phyloP scores from a whole-genome alignment of 164 flowering plant species.

The Vitis cinerea region DNA sequence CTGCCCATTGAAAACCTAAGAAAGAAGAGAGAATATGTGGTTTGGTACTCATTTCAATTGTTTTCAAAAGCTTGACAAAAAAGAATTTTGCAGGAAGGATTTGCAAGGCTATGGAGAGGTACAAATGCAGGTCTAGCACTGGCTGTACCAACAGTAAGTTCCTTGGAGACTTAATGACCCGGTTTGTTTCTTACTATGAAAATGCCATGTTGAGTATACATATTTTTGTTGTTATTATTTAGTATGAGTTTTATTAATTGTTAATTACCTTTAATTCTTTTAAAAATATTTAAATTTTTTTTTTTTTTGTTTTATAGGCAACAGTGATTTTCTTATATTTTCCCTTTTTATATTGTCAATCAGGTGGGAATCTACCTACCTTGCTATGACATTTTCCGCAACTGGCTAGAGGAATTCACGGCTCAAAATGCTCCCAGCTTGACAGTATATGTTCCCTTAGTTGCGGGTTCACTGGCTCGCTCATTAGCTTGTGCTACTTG shows the following conservation, averaged over 20 bases:
- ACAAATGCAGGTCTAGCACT: conserved; percentile 94
- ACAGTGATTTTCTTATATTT: too few species aligned
- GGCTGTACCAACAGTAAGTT: conserved; percentile 88
- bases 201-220: background rate
- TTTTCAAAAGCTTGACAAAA: too few species aligned
- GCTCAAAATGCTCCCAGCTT: conserved; percentile 24
- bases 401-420: conserved; percentile 33
- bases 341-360: background rate
- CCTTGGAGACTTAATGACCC: background rate
- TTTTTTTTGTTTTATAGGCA: background rate
- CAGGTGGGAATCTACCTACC: conserved; percentile 60
- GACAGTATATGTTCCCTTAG: conserved; percentile 41
- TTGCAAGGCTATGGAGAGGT: conserved; percentile 89
- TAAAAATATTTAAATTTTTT: background rate
- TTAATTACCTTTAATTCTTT: background rate
- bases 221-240: too few species aligned
- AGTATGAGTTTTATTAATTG: background rate
- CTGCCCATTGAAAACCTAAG: too few species aligned
- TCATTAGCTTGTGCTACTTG: conserved; percentile 49
- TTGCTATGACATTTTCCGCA: conserved; percentile 47
- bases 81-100: conserved; percentile 71
- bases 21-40: too few species aligned
- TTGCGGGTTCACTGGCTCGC: conserved; percentile 50
- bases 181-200: background rate
- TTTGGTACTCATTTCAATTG: too few species aligned